Conservation (phyloP, 371 early-diverging fungal genomes). For the Saksenaea oblongispora region DNA sequence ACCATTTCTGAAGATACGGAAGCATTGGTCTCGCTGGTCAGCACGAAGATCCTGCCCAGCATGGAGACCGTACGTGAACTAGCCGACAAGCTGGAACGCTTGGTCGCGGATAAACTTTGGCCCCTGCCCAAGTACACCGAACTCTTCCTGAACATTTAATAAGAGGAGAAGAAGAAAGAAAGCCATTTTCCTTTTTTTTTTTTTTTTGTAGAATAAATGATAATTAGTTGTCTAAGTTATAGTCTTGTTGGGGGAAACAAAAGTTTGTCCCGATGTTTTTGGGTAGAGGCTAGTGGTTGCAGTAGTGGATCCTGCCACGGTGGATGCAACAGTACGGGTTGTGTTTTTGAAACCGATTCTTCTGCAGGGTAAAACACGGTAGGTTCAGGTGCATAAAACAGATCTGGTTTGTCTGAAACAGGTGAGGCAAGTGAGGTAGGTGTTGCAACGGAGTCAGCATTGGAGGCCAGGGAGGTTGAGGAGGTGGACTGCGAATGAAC, state of each 20-base stretch:
- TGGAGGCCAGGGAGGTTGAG: background rate
- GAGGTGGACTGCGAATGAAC: background rate
- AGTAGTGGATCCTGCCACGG: background rate
- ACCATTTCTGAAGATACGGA: slow-evolving; percentile 58
- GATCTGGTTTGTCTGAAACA: background rate
- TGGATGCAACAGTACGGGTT: background rate
- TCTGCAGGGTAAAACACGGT: background rate
- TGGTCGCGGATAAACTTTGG: slow-evolving; percentile 90
- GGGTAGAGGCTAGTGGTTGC: background rate
- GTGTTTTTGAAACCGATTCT: background rate
- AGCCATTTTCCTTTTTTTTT: background rate
- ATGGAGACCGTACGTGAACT: slow-evolving; percentile 74
- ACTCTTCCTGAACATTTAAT: slow-evolving; percentile 78
- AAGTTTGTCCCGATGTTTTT: background rate
- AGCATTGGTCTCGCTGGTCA: slow-evolving; percentile 65
- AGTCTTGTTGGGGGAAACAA: background rate
- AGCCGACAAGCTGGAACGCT: slow-evolving; percentile 79
- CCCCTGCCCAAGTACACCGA: slow-evolving; percentile 97
- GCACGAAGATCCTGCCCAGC: slow-evolving; percentile 61
- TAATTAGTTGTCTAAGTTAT: background rate
- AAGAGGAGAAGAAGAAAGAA: background rate
- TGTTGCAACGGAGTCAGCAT: background rate
- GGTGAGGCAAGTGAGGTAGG: background rate
- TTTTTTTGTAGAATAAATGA: background rate
- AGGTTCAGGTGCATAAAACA: background rate